Base-by-base conservation (phyloP, 2,329 filamentous ascomycete species). In the Penicillium sp. region DNA sequence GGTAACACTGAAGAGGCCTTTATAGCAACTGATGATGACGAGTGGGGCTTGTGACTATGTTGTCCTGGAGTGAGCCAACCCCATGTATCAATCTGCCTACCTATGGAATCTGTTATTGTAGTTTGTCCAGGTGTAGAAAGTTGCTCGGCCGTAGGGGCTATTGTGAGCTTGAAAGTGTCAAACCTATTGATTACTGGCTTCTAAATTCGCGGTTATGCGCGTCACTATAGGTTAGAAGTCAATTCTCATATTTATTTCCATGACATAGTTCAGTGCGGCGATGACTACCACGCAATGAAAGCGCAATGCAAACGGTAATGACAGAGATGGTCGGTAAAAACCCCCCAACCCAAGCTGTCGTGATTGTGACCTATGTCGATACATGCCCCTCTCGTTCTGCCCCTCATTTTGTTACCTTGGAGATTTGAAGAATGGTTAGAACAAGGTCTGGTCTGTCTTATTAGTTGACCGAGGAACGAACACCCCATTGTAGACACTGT, bases 321-420 rank as follows among this genome's bases (percentile, higher is more conserved):
- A 44, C 21, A 47, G 19, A 27, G 38, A 43, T 51, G 23, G 21
- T 53, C 23, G n/a, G n/a, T 44, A 33, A 33, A 51, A 19, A 2
- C 6, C 21, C 19, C 23, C 13, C 11, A 29, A n/a, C 29, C 23
- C n/a, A 48, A 21, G 27, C 13, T 38, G 16, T 31, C 39, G 40
- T 34, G 15, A 38, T 15, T 13, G 34, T 34, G n/a, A 19, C 36
- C 51, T 29, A 25, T 21, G 48, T 58, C 50, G 47, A 47, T 25
- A 52, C 41, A n/a, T 43, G 33, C 13, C 19, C n/a, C 29, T 54
- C 47, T 57, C 50, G 40, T 58, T 56, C 59, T 38, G 25, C 50
- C 43, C 27, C 45, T 48, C 55, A 43, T 46, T 8, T 27, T 21
- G 44, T 53, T 45, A 33, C 41, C 48, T 45, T 47, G 48, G 39